A percentile compares a stretch with the other conserved stretches of the same genome.
phyloP scores from a whole-genome alignment of 495 filamentous ascomycete genomes.

The Talaromyces trachyspermus region DNA sequence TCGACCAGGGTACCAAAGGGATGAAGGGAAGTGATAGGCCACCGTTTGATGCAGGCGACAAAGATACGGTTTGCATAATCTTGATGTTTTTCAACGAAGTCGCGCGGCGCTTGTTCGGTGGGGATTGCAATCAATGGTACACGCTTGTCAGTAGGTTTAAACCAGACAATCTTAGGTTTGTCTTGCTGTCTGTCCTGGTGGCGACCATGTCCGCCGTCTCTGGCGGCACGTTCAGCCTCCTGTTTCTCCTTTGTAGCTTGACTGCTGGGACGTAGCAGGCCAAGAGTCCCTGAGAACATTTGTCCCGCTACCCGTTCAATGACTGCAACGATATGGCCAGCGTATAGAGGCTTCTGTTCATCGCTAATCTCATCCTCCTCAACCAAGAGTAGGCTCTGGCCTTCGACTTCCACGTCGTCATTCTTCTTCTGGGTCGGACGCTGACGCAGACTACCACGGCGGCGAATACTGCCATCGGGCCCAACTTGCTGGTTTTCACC shows the following conservation, averaged over 20 bases:
- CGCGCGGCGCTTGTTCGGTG: slow-evolving; percentile 92
- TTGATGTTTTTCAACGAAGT: slow-evolving; percentile 98
- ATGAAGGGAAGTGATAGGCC: slow-evolving; percentile 99
- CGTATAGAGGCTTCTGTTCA: slow-evolving; percentile 94
- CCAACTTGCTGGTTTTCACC: slow-evolving; percentile 55
- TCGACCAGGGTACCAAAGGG: slow-evolving; percentile 97
- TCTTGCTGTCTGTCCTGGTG: slow-evolving; percentile 84
- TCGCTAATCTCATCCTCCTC: slow-evolving; percentile 99
- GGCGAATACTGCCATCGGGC: slow-evolving; percentile 73
- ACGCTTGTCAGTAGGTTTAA: slow-evolving; percentile 98
- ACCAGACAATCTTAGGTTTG: slow-evolving; percentile 99
- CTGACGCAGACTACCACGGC: slow-evolving; percentile 90
- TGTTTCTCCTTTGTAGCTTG: slow-evolving; percentile 99
- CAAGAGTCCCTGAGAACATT: slow-evolving; percentile 98
- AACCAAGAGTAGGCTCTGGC: slow-evolving; percentile 90
- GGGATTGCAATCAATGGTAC: slow-evolving; percentile 97
- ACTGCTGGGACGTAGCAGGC: slow-evolving; percentile 88
- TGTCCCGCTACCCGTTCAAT: slow-evolving; percentile 95
- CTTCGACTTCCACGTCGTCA: slow-evolving; percentile 97
- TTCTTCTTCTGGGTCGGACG: slow-evolving; percentile 99
- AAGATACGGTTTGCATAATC: slow-evolving; percentile 96
- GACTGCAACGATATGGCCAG: slow-evolving; percentile 93
- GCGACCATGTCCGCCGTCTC: slow-evolving; percentile 72
- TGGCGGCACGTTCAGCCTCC: slow-evolving; percentile 86
- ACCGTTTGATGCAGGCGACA: slow-evolving; percentile 97